Evolutionary conservation across 108 stramenopile species (phyloP).

Genomic region (Nitzschia palea): DNA sequence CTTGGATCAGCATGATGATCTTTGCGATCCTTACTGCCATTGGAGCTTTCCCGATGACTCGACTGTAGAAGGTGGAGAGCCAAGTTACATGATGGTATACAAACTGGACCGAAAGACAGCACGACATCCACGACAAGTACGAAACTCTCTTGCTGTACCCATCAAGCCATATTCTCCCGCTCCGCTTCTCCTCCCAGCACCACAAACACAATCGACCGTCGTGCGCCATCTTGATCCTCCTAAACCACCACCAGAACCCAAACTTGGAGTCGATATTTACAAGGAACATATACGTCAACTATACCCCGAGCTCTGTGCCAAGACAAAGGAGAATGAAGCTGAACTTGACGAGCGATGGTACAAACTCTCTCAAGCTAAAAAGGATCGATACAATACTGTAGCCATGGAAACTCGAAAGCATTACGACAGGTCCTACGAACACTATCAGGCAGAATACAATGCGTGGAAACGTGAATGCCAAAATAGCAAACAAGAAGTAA

Average conservation of each 20-base stretch:
- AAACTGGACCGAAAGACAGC: slow-evolving; percentile 63
- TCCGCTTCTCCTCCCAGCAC: slow-evolving; percentile 22
- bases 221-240: slow-evolving; percentile 2
- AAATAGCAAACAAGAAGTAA: neutral
- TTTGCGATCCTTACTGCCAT: slow-evolving; percentile 74
- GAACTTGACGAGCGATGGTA: slow-evolving; percentile 28
- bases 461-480: slow-evolving; percentile 22
- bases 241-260: slow-evolving; percentile 28
- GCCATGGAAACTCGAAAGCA: slow-evolving; percentile 28
- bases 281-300: slow-evolving; percentile 22
- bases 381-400: slow-evolving; percentile 26
- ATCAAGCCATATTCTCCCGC: slow-evolving; percentile 43
- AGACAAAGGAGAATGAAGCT: slow-evolving; percentile 5
- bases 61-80: slow-evolving; percentile 61
- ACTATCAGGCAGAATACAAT: slow-evolving; percentile 14
- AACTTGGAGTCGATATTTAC: slow-evolving; percentile 22
- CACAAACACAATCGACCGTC: slow-evolving; percentile 4
- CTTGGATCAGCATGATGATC: slow-evolving; percentile 56
- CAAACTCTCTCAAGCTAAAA: slow-evolving; percentile 14
- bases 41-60: slow-evolving; percentile 89
- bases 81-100: slow-evolving; percentile 88
- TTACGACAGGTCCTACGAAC: slow-evolving; percentile 11
- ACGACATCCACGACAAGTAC: slow-evolving; percentile 44
- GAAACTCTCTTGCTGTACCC: slow-evolving; percentile 57
- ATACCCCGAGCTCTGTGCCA: slow-evolving; percentile 18